A percentile compares a stretch with the other conserved stretches of the same genome.
phyloP scores from a whole-genome alignment of 441 rosid species.

The Adansonia madagascariensis region DNA sequence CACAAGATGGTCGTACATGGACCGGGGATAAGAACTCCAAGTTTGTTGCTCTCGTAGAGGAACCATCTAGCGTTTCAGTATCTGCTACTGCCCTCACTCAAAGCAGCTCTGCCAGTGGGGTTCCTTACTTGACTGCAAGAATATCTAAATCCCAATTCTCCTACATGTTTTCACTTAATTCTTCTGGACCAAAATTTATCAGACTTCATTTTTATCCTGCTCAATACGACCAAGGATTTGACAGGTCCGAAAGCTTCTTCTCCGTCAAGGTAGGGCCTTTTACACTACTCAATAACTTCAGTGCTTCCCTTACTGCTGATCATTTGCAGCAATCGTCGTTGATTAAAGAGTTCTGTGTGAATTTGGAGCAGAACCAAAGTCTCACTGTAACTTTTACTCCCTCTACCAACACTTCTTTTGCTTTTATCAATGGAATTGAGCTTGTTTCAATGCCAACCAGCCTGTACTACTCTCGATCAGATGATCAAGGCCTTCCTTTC shows the following conservation, averaged over 20 bases:
- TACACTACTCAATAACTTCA: conserved; percentile 15
- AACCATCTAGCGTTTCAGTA: background rate
- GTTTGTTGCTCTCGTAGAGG: background rate
- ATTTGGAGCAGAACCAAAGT: background rate
- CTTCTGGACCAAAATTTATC: conserved; percentile 14
- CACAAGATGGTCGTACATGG: conserved; percentile 6
- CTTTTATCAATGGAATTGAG: conserved; percentile 29
- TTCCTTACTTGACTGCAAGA: conserved; percentile 16
- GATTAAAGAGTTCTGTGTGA: background rate
- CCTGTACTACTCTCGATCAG: conserved; percentile 12
- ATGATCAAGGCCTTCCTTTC: background rate
- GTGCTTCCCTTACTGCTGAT: conserved; percentile 4
- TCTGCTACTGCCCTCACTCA: background rate
- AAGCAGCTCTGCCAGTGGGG: background rate
- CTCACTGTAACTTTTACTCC: conserved; percentile 9
- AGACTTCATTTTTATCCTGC: conserved; percentile 16
- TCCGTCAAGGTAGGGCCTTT: conserved; percentile 15
- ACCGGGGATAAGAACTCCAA: background rate
- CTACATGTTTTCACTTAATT: conserved; percentile 10
- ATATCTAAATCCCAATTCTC: conserved; percentile 13
- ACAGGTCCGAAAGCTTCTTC: background rate
- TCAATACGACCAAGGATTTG: background rate
- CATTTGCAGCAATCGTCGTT: background rate
- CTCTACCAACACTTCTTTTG: background rate
- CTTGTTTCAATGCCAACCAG: conserved; percentile 19